Evolutionary conservation across 2,329 filamentous ascomycete species (phyloP).

Genomic region (Hypoxylon sp.): DNA sequence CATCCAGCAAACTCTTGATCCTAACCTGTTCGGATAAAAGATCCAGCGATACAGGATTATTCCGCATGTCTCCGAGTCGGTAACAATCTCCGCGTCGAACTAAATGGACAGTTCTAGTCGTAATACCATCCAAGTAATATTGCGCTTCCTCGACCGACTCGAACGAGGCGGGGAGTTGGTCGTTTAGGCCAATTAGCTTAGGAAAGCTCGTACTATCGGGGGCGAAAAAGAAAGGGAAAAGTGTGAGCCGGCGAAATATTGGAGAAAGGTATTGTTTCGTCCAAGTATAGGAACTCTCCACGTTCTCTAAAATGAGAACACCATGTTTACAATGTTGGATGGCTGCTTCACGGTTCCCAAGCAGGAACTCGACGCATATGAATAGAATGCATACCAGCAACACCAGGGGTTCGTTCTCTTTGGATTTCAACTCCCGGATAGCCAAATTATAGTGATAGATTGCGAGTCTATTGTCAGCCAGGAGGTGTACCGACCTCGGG

Average conservation of each 20-base stretch:
- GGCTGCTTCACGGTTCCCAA: constrained; percentile 56
- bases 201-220: constrained; percentile 47
- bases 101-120: constrained; percentile 52
- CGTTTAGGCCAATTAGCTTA: constrained; percentile 46
- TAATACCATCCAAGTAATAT: constrained; percentile 52
- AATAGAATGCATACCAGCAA: constrained; percentile 61
- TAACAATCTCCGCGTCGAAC: constrained; percentile 52
- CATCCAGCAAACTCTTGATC: constrained; percentile 46
- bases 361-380: constrained; percentile 61
- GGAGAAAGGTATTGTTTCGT: constrained; percentile 54
- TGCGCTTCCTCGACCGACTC: constrained; percentile 51
- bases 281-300: constrained; percentile 50
- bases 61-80: constrained; percentile 42
- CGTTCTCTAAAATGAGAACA: constrained; percentile 55
- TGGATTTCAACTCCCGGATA: constrained; percentile 54
- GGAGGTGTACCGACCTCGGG: constrained; percentile 20
- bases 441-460: constrained; percentile 61
- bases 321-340: constrained; percentile 59
- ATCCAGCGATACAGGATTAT: constrained; percentile 36
- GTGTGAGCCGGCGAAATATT: constrained; percentile 58
- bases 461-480: constrained; percentile 53
- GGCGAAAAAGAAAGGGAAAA: constrained; percentile 60
- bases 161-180: constrained; percentile 45
- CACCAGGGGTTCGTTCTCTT: constrained; percentile 55
- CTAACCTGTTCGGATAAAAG: constrained; percentile 47